Percentiles rank a stretch among this genome's conserved stretches.
phyloP scores from a whole-genome alignment of 257 asterid genomes.

The Salvia miltiorrhiza region DNA sequence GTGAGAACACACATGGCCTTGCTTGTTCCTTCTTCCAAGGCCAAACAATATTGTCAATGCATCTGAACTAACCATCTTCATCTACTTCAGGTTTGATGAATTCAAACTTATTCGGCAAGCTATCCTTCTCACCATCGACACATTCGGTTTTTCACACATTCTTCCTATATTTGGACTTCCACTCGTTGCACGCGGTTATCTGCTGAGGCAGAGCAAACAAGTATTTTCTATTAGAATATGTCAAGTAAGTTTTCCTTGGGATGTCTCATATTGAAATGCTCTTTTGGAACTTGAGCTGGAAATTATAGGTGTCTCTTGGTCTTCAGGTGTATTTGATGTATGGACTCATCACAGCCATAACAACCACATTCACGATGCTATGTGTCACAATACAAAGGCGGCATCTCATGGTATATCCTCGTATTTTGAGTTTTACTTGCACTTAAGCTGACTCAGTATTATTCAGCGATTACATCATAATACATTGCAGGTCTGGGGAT shows the following conservation, averaged over 20 bases:
- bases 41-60: not conserved
- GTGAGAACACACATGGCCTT: constrained; percentile 40
- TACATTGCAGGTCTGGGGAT: constrained; percentile 85
- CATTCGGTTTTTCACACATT: constrained; percentile 87
- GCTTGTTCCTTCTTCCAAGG: constrained; percentile 2
- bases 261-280: not conserved
- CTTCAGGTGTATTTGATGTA: constrained; percentile 78
- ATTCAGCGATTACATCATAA: not conserved
- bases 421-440: not conserved
- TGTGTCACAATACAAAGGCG: constrained; percentile 89
- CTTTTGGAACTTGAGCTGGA: not conserved
- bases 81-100: constrained; percentile 71
- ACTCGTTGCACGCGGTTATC: constrained; percentile 40
- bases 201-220: constrained; percentile 34
- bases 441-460: not conserved
- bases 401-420: constrained; percentile 98
- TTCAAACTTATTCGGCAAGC: constrained; percentile 89
- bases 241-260: constrained; percentile 63
- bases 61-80: not conserved
- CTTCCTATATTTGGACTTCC: constrained; percentile 86
- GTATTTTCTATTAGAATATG: constrained; percentile 46
- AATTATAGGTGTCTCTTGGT: constrained; percentile 1
- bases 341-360: constrained; percentile 56
- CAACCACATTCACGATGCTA: constrained; percentile 68
- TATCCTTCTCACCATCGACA: constrained; percentile 71